phyloP scores from a whole-genome alignment of 2,329 filamentous ascomycete species.

The Ceratocystiopsis brevicomis region DNA sequence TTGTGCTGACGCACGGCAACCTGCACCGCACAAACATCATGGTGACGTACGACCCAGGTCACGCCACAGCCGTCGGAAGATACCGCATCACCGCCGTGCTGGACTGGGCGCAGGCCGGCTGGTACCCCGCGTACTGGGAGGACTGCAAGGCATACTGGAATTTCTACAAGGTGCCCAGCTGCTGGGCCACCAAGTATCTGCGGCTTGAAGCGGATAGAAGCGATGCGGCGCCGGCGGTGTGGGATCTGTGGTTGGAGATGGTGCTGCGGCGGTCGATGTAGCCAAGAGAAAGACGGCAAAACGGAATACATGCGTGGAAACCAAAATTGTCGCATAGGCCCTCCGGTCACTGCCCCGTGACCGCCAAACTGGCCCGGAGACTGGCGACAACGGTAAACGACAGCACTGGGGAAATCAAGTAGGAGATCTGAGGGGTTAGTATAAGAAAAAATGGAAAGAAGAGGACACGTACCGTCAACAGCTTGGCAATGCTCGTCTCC shows the following conservation, averaged over 20 bases:
- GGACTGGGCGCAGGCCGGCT: conserved; percentile 19
- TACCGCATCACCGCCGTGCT: conserved; percentile 12
- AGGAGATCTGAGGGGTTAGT: conserved; percentile 14
- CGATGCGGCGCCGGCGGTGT: too few relatives aligned
- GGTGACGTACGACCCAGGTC: neutral
- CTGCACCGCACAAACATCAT: neutral
- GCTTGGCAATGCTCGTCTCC: conserved; percentile 24
- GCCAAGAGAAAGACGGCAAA: neutral
- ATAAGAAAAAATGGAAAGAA: neutral
- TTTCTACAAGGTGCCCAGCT: too few relatives aligned
- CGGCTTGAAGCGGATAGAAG: too few relatives aligned
- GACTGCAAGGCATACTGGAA: conserved; percentile 11
- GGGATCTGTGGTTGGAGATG: too few relatives aligned
- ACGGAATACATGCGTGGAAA: neutral
- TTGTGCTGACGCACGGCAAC: neutral
- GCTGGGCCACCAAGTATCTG: too few relatives aligned
- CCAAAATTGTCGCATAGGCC: neutral
- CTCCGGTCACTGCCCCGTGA: too few relatives aligned
- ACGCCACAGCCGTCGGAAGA: neutral
- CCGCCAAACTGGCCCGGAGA: conserved; percentile 15
- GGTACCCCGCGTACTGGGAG: conserved; percentile 19
- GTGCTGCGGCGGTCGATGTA: too few relatives aligned
- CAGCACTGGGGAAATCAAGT: conserved; percentile 19
- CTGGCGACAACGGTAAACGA: conserved; percentile 19
- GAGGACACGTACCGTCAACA: conserved; percentile 21